A percentile compares a stretch with the other conserved stretches of the same genome.
phyloP scores from a whole-genome alignment of 2,329 filamentous ascomycete genomes.

The Podosphaera aphanis region DNA sequence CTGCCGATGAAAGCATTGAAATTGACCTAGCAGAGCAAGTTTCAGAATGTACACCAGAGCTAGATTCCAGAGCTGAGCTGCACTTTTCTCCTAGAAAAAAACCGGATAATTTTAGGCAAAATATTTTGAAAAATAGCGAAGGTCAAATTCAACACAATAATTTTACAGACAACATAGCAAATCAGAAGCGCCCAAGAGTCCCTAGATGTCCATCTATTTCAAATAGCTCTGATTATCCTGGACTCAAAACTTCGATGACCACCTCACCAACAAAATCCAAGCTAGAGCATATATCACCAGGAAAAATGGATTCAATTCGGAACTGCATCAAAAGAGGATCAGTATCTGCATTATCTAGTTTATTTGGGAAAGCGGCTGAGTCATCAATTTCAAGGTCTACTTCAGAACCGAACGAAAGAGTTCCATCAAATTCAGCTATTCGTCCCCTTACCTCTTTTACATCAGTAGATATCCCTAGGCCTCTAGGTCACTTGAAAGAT shows the following conservation, averaged over 20 bases:
- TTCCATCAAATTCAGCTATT: constrained; percentile 11
- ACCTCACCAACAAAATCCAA: constrained; percentile 14
- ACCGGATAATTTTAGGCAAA: background rate
- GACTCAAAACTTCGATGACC: constrained; percentile 8
- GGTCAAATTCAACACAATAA: constrained; percentile 2
- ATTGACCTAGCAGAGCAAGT: background rate
- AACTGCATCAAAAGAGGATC: constrained; percentile 28
- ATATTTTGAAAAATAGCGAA: background rate
- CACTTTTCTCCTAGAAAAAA: background rate
- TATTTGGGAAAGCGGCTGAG: constrained; percentile 25
- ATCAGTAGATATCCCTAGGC: too few species aligned
- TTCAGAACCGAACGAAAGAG: constrained; percentile 10
- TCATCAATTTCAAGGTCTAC: constrained; percentile 8
- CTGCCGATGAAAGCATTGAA: background rate
- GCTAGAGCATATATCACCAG: constrained; percentile 14
- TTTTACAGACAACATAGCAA: constrained; percentile 9
- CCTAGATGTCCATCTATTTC: constrained; percentile 12
- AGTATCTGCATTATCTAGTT: constrained; percentile 22
- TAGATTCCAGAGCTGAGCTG: background rate
- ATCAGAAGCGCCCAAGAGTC: constrained; percentile 14
- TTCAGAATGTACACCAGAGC: background rate
- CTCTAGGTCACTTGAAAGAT: too few species aligned
- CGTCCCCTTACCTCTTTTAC: constrained; percentile 6
- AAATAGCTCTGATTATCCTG: constrained; percentile 7
- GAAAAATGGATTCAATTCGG: constrained; percentile 24